Conservation (phyloP, 345 rosid genomes). For the Eucalyptus sideroxylon region DNA sequence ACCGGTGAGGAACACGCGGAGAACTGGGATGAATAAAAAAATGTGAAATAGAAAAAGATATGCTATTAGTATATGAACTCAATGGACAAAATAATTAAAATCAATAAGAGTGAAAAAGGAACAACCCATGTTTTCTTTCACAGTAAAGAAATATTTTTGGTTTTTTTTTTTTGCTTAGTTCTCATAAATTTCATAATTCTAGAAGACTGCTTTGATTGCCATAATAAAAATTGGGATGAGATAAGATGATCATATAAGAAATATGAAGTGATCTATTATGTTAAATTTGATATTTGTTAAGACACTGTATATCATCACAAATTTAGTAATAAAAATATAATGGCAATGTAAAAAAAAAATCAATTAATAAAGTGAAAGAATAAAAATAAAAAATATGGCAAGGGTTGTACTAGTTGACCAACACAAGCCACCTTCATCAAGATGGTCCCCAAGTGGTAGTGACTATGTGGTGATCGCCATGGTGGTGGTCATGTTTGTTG, state of each 20-base stretch:
- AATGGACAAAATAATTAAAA: neutral
- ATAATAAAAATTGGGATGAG: neutral
- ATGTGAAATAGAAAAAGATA: neutral
- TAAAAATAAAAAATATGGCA: neutral
- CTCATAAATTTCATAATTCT: neutral
- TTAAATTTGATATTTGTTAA: neutral
- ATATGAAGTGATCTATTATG: neutral
- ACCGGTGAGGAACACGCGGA: neutral
- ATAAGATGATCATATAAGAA: neutral
- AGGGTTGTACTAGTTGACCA: neutral
- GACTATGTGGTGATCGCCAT: rapidly evolving
- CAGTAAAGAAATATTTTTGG: neutral
- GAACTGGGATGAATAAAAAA: neutral
- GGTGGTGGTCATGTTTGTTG: neutral
- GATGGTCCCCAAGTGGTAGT: neutral
- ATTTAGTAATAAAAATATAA: neutral
- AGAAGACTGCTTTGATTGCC: neutral
- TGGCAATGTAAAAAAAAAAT: neutral
- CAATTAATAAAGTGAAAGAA: neutral
- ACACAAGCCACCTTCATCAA: neutral
- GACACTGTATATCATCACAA: neutral
- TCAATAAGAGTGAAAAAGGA: neutral
- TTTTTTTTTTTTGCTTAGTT: neutral
- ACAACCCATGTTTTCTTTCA: neutral
- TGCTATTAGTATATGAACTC: neutral